Conservation (phyloP, 2,329 filamentous ascomycete species). For the Hymenotorrendiella dingleyae region DNA sequence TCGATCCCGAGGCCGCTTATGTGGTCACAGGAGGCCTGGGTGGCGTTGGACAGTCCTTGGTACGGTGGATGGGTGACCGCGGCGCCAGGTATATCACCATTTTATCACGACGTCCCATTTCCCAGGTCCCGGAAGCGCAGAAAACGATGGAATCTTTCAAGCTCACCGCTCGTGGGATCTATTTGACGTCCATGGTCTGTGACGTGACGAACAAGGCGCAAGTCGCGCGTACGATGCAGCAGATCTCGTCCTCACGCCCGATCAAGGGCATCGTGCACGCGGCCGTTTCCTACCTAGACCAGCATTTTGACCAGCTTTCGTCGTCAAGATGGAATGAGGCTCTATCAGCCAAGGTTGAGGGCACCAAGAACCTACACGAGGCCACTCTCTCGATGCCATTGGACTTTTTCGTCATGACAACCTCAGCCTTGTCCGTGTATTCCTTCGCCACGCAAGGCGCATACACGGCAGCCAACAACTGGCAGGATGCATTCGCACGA, state of each 20-base stretch:
- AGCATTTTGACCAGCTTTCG: neutral
- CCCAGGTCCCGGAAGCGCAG: neutral
- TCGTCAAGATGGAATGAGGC: neutral
- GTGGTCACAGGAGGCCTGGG: no score
- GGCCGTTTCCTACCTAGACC: neutral
- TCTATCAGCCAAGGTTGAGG: conserved; percentile 3
- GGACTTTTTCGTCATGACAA: conserved; percentile 9
- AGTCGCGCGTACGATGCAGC: neutral
- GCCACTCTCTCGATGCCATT: neutral
- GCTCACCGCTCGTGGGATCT: neutral
- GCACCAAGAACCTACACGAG: conserved; percentile 5
- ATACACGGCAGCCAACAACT: conserved; percentile 7
- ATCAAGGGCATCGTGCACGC: neutral
- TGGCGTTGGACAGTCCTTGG: no score
- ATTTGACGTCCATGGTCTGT: neutral
- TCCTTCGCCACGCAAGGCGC: neutral
- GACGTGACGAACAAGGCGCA: neutral
- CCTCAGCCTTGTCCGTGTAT: neutral
- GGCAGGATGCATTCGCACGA: conserved; percentile 4
- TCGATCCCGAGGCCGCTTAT: no score
- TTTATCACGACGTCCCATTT: neutral
- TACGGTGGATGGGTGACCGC: conserved; percentile 1
- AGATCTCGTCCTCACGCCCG: neutral
- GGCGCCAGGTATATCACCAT: conserved; percentile 2
- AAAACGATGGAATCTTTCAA: neutral